Conservation (phyloP, 768 basidiomycete genomes). For the Suillus americanus region DNA sequence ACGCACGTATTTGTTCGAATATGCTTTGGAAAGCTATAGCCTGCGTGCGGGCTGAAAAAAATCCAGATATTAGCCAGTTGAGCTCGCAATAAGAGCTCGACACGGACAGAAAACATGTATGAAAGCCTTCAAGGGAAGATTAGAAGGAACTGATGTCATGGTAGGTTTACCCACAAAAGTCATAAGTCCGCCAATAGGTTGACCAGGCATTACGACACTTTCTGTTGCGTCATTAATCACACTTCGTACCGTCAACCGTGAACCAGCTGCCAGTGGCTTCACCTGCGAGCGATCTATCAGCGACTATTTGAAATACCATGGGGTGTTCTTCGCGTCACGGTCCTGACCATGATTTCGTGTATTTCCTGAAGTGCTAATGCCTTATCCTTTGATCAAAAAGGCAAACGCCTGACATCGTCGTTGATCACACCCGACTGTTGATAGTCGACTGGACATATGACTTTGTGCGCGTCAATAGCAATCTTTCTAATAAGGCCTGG, state of each 20-base stretch:
- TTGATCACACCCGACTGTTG: not conserved
- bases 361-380: not conserved
- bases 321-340: no score
- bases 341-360: conserved; percentile 3
- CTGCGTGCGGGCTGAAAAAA: not conserved
- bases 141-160: not conserved
- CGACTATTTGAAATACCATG: not conserved
- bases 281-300: not conserved
- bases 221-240: not conserved
- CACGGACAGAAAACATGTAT: conserved; percentile 1
- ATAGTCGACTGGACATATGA: conserved; percentile 5
- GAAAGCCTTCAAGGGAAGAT: not conserved
- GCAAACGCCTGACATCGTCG: not conserved
- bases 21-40: not conserved
- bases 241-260: not conserved
- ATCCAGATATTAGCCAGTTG: not conserved
- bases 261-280: not conserved
- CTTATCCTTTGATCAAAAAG: not conserved
- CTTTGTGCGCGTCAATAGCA: not conserved
- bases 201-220: not conserved
- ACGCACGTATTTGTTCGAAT: not conserved
- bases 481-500: not conserved
- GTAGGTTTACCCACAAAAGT: not conserved
- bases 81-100: not conserved
- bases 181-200: not conserved